phyloP scores from a whole-genome alignment of 441 rosid genomes.

The Populus tomentosa region DNA sequence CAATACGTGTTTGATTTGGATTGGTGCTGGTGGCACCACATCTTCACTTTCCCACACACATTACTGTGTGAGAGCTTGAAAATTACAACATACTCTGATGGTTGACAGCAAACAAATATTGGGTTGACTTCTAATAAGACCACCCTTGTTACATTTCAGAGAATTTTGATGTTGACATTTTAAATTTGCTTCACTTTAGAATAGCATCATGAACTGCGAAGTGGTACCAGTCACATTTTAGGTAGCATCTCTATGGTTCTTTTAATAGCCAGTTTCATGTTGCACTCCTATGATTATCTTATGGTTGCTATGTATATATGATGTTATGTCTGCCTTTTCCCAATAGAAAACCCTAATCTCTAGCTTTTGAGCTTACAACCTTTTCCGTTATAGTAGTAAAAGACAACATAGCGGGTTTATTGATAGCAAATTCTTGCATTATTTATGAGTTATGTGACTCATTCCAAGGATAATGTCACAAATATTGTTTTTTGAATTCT shows the following conservation, averaged over 20 bases:
- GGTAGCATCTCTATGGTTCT: not conserved
- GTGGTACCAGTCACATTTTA: not conserved
- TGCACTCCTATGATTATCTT: not conserved
- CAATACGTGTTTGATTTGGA: not conserved
- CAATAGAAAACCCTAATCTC: not conserved
- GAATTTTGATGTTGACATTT: not conserved
- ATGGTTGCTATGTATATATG: not conserved
- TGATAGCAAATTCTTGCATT: not conserved
- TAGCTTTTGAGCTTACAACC: not conserved
- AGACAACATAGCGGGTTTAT: not conserved
- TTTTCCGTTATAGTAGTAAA: not conserved
- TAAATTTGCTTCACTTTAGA: not conserved
- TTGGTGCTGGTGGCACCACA: not conserved
- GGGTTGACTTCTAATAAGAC: not conserved
- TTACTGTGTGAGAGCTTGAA: not conserved
- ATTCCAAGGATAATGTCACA: not conserved
- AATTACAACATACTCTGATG: not conserved
- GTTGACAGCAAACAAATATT: not conserved
- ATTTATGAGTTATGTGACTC: too few species aligned
- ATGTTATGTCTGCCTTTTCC: not conserved
- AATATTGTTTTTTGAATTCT: constrained; percentile 6
- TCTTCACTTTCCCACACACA: not conserved
- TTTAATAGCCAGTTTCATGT: not conserved
- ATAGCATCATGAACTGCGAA: not conserved
- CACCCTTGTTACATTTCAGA: not conserved